These are phyloP conservation scores for Coniochaeta pulveracea DNA, from an alignment of 2,329 filamentous ascomycete genomes.

Conservation along the genomic window DNA sequence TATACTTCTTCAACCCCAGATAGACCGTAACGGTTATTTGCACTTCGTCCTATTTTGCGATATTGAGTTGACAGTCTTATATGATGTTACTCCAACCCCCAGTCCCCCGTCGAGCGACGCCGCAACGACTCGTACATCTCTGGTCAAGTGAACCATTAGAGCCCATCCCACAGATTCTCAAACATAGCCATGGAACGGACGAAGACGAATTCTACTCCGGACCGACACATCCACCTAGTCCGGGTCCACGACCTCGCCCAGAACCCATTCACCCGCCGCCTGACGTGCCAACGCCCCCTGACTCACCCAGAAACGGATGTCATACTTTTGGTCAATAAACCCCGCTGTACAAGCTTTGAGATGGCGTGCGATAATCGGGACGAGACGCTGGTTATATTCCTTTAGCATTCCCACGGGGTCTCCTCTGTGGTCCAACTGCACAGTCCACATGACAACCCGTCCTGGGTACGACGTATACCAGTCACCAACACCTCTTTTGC, in stretches of 20 bases:
- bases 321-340: neutral
- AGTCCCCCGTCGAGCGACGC: neutral
- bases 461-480: too few relatives aligned
- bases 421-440: too few relatives aligned
- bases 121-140: neutral
- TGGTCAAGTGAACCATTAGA: neutral
- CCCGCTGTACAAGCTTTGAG: too few relatives aligned
- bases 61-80: too few relatives aligned
- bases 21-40: too few relatives aligned
- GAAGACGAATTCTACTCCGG: neutral
- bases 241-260: conserved; percentile 1
- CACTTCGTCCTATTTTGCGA: too few relatives aligned
- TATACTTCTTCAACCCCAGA: too few relatives aligned
- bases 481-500: too few relatives aligned
- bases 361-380: too few relatives aligned
- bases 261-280: conserved; percentile 1
- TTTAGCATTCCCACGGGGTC: too few relatives aligned
- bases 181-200: neutral
- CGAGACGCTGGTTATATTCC: too few relatives aligned
- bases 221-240: conserved; percentile 2
- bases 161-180: neutral
- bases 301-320: neutral
- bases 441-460: too few relatives aligned
- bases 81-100: neutral
- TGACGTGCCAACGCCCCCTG: conserved; percentile 2